Evolutionary conservation across 352 stramenopile genomes (phyloP).

Genomic region (Elongisporangium anandrum): DNA sequence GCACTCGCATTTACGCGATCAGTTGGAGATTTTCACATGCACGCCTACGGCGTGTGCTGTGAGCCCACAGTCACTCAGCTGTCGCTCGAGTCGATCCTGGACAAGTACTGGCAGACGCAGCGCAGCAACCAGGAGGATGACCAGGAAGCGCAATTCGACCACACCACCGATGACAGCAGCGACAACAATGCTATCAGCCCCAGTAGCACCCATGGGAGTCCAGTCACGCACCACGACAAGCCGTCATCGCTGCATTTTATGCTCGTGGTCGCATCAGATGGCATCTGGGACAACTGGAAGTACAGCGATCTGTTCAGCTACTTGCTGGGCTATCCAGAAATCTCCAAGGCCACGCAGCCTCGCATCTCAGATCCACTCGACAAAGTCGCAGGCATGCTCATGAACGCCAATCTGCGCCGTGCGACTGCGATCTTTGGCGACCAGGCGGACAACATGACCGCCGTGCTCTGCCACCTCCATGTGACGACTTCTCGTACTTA

Average conservation of each 20-base stretch:
- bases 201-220: neutral
- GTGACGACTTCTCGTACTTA: constrained; percentile 4
- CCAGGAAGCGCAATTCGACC: constrained; percentile 8
- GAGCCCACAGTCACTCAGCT: constrained; percentile 58
- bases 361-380: constrained; percentile 6
- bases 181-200: neutral
- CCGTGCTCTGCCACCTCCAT: constrained; percentile 52
- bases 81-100: constrained; percentile 32
- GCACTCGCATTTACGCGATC: constrained; percentile 86
- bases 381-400: constrained; percentile 29
- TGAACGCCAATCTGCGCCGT: constrained; percentile 57
- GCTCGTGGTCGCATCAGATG: constrained; percentile 75
- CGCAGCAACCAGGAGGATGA: constrained; percentile 21
- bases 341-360: constrained; percentile 5
- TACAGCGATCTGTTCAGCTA: constrained; percentile 69
- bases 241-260: constrained; percentile 24
- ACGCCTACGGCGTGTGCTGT: constrained; percentile 74
- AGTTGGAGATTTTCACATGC: constrained; percentile 86
- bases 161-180: constrained; percentile 13
- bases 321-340: constrained; percentile 17
- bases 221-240: neutral
- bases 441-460: constrained; percentile 89
- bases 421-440: constrained; percentile 71
- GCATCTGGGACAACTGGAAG: constrained; percentile 89
- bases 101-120: neutral